Base-by-base conservation (phyloP, 169 alveolate genomes). In the Cyclospora cayetanensis region DNA sequence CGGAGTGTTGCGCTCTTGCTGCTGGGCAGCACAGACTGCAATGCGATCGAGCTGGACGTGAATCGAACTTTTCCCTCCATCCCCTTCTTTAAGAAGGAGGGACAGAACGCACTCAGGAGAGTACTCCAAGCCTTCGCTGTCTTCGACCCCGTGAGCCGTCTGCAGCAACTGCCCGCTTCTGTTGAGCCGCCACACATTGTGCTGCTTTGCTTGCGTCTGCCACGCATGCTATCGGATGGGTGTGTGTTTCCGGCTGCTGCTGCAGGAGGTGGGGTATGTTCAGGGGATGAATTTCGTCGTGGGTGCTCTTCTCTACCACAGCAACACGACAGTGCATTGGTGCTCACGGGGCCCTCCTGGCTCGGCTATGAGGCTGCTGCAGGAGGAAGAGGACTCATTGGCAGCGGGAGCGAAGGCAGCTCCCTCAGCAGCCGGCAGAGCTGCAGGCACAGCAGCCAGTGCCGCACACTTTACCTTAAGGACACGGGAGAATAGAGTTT, bases 201-300 rank as follows among this genome's bases (percentile, higher is more conserved):
- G 60, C 60, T 46, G 60, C 60, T 46, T 7, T 15, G 15, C 15
- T 46, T 46, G 60, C 60, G 7, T 7, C 60, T 46, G 60, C 60
- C 15, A 15, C 60, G 15, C 15, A 11, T 46, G 60, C 60, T 46
- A 15, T 46, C 15, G 7, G 60, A 7, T 46, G 15, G n/a, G 7
- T 7, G 7, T 46, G 60, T 46, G 15, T 46, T 46, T 46, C n/a
- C 60, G 7, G 60, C 60, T 46, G 60, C 60, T 46, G 34, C 12
- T 68, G 3, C 63, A 87, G 92, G 92, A 95, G 27, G 97, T 96
- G 34, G 97, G 97, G 46, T 97, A 97, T 87, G 98, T 96, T 52
- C 98, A 97, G 89, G 98, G 98, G 31, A 93, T 97, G 94, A 96
- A 96, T 85, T 96, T 96, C 53, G 92, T 96, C 25, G 98, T 94